phyloP scores from a whole-genome alignment of 2,329 filamentous ascomycete genomes.

The Coniella lustricola region DNA sequence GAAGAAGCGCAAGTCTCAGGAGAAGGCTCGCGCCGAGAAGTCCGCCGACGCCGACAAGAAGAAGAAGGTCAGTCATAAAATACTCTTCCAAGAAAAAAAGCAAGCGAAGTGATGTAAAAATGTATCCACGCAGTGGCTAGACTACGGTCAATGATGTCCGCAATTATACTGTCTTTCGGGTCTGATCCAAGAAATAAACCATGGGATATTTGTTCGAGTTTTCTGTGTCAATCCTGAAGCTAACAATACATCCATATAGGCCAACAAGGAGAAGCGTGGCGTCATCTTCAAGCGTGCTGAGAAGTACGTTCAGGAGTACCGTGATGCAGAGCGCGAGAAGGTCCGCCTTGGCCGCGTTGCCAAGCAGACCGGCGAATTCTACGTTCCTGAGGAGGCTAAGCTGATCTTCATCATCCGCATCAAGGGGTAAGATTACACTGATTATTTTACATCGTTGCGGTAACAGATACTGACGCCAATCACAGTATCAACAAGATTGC shows the following conservation, averaged over 20 bases:
- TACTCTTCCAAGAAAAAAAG: slow-evolving; percentile 16
- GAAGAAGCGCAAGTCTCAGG: slow-evolving; percentile 99
- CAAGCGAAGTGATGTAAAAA: slow-evolving; percentile 75
- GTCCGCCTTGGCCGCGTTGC: slow-evolving; percentile 82
- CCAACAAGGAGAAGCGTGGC: slow-evolving; percentile 96
- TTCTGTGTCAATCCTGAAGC: slow-evolving; percentile 28
- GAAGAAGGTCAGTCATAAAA: slow-evolving; percentile 67
- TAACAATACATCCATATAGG: slow-evolving; percentile 44
- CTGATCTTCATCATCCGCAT: slow-evolving; percentile 97
- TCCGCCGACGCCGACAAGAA: slow-evolving; percentile 73
- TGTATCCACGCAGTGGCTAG: slow-evolving; percentile 72
- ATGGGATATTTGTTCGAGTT: neutral
- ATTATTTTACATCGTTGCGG: slow-evolving; percentile 11
- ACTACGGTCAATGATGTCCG: slow-evolving; percentile 92
- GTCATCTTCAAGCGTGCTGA: slow-evolving; percentile 99
- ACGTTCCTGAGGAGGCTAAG: slow-evolving; percentile 90
- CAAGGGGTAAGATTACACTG: slow-evolving; percentile 65
- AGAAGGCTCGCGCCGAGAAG: slow-evolving; percentile 94
- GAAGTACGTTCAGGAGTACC: slow-evolving; percentile 99
- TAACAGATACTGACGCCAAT: slow-evolving; percentile 14
- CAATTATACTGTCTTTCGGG: slow-evolving; percentile 99
- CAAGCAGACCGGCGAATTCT: slow-evolving; percentile 89
- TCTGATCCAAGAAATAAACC: slow-evolving; percentile 55
- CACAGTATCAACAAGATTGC: slow-evolving; percentile 99
- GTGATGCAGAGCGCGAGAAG: slow-evolving; percentile 96